Conservation (phyloP, 495 filamentous ascomycete genomes). For the Penicillium turbatum region DNA sequence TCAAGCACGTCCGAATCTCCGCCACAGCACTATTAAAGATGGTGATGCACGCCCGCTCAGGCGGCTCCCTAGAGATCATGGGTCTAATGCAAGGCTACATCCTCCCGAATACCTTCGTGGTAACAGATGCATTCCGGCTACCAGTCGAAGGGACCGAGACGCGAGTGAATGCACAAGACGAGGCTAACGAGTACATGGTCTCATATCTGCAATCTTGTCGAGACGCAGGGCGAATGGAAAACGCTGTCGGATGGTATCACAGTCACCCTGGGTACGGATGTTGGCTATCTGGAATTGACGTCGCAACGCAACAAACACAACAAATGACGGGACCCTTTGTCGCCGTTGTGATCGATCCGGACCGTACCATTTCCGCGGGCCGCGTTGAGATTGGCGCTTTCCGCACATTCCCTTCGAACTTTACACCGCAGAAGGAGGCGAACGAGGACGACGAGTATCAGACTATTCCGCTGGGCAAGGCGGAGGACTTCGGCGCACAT, state of each 20-base stretch:
- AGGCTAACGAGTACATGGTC: conserved; percentile 96
- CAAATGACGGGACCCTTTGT: conserved; percentile 91
- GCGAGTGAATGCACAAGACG: conserved; percentile 88
- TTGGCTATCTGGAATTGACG: conserved; percentile 96
- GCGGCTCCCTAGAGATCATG: conserved; percentile 92
- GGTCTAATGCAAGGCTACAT: conserved; percentile 98
- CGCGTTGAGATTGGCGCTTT: conserved; percentile 98
- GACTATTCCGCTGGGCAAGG: conserved; percentile 82
- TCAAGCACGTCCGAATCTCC: conserved; percentile 89
- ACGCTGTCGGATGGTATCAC: conserved; percentile 98
- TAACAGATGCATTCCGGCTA: conserved; percentile 90
- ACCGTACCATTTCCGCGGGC: conserved; percentile 89
- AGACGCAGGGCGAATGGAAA: conserved; percentile 74
- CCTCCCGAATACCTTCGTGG: conserved; percentile 71
- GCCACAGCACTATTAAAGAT: conserved; percentile 95
- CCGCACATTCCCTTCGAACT: conserved; percentile 77
- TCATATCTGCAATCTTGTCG: conserved; percentile 72
- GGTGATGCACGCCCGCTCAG: conserved; percentile 97
- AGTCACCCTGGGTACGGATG: conserved; percentile 97
- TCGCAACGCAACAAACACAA: conserved; percentile 77
- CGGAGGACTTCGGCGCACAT: conserved; percentile 95
- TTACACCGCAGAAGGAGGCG: conserved; percentile 52
- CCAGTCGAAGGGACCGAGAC: conserved; percentile 98
- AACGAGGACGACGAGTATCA: conserved; percentile 48
- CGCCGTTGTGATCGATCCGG: conserved; percentile 95